These are phyloP conservation scores for Allium fistulosum DNA, from an alignment of 106 monocot species.

Conservation along the genomic window DNA sequence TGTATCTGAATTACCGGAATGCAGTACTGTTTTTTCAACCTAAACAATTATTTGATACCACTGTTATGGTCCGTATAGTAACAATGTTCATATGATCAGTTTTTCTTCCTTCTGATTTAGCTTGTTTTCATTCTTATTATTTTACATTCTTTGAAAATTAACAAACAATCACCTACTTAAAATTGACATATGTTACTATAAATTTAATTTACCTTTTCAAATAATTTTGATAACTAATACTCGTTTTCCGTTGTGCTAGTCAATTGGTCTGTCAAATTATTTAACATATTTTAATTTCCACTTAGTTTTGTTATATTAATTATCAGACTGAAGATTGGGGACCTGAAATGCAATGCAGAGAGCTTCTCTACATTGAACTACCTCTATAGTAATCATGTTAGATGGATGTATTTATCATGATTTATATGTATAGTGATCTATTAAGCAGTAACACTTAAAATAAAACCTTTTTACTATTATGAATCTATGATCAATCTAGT, in stretches of 20 bases:
- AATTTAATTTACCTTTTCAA: neutral
- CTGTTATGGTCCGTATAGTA: too few species aligned
- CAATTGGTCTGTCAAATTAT: too few species aligned
- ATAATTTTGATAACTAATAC: too few species aligned
- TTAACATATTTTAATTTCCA: too few species aligned
- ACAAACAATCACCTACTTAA: neutral
- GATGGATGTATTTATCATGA: too few species aligned
- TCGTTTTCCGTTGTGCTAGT: too few species aligned
- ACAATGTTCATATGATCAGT: neutral
- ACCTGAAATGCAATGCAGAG: too few species aligned
- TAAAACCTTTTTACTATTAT: neutral
- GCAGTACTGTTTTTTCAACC: conserved; percentile 38
- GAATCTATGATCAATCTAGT: neutral
- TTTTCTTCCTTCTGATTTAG: neutral
- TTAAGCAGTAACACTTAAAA: neutral
- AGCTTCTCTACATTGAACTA: too few species aligned
- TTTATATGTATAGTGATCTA: too few species aligned
- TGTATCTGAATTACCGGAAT: conserved; percentile 64
- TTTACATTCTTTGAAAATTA: neutral
- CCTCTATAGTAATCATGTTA: too few species aligned
- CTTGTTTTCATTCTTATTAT: neutral
- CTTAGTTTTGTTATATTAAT: too few species aligned
- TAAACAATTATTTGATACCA: neutral
- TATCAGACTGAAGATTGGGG: too few species aligned
- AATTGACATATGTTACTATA: neutral